Conservation (phyloP, 192 early-diverging fungal species). For the Backusella liffmaniae region DNA sequence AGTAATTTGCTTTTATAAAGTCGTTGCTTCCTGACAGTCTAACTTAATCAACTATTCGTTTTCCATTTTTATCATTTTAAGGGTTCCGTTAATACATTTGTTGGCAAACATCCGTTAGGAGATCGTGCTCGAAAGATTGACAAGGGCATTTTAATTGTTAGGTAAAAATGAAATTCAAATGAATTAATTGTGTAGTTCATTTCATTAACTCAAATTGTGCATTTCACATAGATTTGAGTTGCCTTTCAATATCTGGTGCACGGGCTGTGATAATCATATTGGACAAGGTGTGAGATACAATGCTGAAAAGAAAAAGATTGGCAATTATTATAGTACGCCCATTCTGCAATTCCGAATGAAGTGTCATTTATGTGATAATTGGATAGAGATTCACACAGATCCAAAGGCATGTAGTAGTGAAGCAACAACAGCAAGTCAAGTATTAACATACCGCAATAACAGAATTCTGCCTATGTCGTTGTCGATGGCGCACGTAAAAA, state of each 20-base stretch:
- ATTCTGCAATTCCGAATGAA: constrained; percentile 93
- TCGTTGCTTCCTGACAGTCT: neutral
- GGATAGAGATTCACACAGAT: constrained; percentile 94
- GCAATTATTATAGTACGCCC: constrained; percentile 83
- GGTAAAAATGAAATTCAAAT: constrained; percentile 36
- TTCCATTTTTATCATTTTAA: constrained; percentile 17
- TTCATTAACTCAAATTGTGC: neutral
- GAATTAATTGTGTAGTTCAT: neutral
- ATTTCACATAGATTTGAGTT: constrained; percentile 67
- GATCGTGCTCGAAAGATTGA: constrained; percentile 86
- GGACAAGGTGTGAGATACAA: constrained; percentile 92
- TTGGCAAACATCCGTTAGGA: constrained; percentile 87
- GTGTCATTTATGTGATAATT: constrained; percentile 82
- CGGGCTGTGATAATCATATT: constrained; percentile 79
- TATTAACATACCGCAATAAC: neutral
- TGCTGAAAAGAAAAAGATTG: constrained; percentile 92
- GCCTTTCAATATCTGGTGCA: constrained; percentile 91
- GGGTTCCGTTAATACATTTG: constrained; percentile 83
- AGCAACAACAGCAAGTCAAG: neutral
- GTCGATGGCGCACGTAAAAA: constrained; percentile 73
- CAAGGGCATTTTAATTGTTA: constrained; percentile 84
- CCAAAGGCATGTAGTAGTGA: constrained; percentile 64
- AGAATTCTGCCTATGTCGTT: constrained; percentile 69
- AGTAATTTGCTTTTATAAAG: constrained; percentile 34
- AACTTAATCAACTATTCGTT: too few species aligned